A percentile compares a stretch with the other conserved stretches of the same genome.
Conservation (phyloP, 1,139 yeast species). For the Casaregolazyma suthepensis region DNA sequence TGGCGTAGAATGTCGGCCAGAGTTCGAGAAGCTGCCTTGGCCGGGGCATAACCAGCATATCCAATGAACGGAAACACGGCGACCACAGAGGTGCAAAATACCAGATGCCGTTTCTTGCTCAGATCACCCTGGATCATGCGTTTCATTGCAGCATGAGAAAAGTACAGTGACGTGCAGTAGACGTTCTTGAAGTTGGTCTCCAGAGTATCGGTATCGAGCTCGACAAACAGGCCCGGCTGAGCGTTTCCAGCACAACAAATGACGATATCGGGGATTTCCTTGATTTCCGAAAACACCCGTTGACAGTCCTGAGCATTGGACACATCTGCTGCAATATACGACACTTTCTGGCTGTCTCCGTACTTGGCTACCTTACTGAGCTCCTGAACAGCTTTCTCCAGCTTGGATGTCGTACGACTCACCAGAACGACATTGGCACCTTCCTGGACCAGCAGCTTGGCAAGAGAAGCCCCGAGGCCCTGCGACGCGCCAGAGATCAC, state of each 20-base stretch:
- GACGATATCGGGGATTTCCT: slow-evolving; percentile 56
- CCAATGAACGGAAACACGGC: slow-evolving; percentile 89
- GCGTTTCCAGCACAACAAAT: slow-evolving; percentile 89
- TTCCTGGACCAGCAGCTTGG: slow-evolving; percentile 46
- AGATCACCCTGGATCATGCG: slow-evolving; percentile 33
- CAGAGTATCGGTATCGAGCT: slow-evolving; percentile 54
- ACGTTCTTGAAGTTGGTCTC: slow-evolving; percentile 58
- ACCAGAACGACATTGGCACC: slow-evolving; percentile 68
- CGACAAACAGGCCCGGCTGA: slow-evolving; percentile 69
- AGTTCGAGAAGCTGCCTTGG: slow-evolving; percentile 75
- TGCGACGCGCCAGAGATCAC: slow-evolving; percentile 94
- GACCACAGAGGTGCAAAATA: slow-evolving; percentile 73
- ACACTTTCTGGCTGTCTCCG: slow-evolving; percentile 33
- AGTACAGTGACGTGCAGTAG: slow-evolving; percentile 65
- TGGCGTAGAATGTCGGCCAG: slow-evolving; percentile 74
- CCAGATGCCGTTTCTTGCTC: slow-evolving; percentile 45
- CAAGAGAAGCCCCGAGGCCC: slow-evolving; percentile 83
- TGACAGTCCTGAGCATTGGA: slow-evolving; percentile 50
- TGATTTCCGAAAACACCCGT: slow-evolving; percentile 34
- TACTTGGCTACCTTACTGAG: slow-evolving; percentile 30
- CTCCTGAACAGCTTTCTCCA: slow-evolving; percentile 44
- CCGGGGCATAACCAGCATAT: slow-evolving; percentile 83
- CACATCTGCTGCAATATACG: slow-evolving; percentile 60
- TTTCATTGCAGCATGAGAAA: slow-evolving; percentile 54
- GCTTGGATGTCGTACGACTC: slow-evolving; percentile 62